A percentile compares a stretch with the other conserved stretches of the same genome.
Evolutionary conservation across 2,329 filamentous ascomycete species (phyloP).

Genomic region (Neodidymelliopsis sp.): DNA sequence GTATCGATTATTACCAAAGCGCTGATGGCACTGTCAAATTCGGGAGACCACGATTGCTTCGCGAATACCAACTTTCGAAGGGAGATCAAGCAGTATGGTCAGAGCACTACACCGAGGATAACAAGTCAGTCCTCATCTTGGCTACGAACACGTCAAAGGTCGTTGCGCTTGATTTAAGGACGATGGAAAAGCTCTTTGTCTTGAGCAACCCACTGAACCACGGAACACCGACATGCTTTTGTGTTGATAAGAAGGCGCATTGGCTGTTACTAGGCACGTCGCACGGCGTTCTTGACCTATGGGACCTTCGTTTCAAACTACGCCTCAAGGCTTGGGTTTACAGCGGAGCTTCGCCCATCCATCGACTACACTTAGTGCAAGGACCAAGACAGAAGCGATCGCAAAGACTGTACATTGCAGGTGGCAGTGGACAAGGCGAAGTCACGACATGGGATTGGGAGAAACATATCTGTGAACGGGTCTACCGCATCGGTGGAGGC

Average conservation of each 20-base stretch:
- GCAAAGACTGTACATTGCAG: slow-evolving; percentile 82
- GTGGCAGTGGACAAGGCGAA: slow-evolving; percentile 85
- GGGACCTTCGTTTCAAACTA: slow-evolving; percentile 95
- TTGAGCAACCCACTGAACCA: slow-evolving; percentile 90
- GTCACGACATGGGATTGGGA: slow-evolving; percentile 96
- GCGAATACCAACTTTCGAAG: slow-evolving; percentile 74
- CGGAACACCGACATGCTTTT: slow-evolving; percentile 90
- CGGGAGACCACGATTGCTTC: slow-evolving; percentile 76
- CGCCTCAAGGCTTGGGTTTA: slow-evolving; percentile 89
- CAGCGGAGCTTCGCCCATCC: slow-evolving; percentile 79
- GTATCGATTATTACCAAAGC: slow-evolving; percentile 71
- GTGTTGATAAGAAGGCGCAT: slow-evolving; percentile 81
- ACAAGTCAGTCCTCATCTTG: slow-evolving; percentile 80
- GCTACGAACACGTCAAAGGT: slow-evolving; percentile 87
- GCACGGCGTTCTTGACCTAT: slow-evolving; percentile 90
- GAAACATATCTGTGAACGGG: slow-evolving; percentile 84
- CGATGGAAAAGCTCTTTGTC: slow-evolving; percentile 81
- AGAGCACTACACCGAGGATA: slow-evolving; percentile 87
- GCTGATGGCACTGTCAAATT: slow-evolving; percentile 70
- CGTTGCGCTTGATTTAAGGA: slow-evolving; percentile 83
- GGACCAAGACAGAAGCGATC: slow-evolving; percentile 74
- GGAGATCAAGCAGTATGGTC: slow-evolving; percentile 87
- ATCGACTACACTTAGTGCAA: slow-evolving; percentile 66
- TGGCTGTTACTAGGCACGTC: slow-evolving; percentile 93
- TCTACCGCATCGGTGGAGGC: slow-evolving; percentile 71